A percentile compares a stretch with the other conserved stretches of the same genome.
phyloP scores from a whole-genome alignment of 352 stramenopile genomes.

The Pythium folliculosum region DNA sequence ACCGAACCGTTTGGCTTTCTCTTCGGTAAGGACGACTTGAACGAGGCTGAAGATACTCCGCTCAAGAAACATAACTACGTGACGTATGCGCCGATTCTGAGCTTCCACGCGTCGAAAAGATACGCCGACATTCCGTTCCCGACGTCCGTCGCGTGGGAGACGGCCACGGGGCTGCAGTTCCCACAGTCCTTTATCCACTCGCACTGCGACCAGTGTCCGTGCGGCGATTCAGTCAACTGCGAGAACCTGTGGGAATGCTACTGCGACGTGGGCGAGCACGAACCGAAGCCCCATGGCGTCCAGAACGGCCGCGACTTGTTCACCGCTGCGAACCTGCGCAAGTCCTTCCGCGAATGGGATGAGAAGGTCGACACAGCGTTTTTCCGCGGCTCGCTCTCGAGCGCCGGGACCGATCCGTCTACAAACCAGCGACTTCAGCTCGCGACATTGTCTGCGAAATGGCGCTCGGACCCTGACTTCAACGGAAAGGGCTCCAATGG shows the following conservation, averaged over 20 bases:
- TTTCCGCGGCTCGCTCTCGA: slow-evolving; percentile 97
- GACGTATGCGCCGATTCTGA: slow-evolving; percentile 97
- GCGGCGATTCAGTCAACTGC: slow-evolving; percentile 60
- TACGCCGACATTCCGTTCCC: slow-evolving; percentile 97
- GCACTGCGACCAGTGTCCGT: slow-evolving; percentile 78
- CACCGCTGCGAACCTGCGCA: slow-evolving; percentile 96
- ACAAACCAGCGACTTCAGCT: slow-evolving; percentile 97
- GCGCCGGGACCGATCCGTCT: slow-evolving; percentile 93
- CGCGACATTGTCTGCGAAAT: slow-evolving; percentile 90
- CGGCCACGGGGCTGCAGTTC: slow-evolving; percentile 90
- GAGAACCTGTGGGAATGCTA: slow-evolving; percentile 84
- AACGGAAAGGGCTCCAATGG: slow-evolving; percentile 74
- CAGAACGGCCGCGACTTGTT: slow-evolving; percentile 90
- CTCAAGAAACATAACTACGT: slow-evolving; percentile 89
- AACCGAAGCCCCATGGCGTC: slow-evolving; percentile 76
- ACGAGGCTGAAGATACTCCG: slow-evolving; percentile 93
- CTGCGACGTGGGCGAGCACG: slow-evolving; percentile 56
- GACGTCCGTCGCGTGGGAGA: slow-evolving; percentile 95
- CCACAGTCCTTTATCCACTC: slow-evolving; percentile 90
- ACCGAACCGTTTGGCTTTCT: slow-evolving; percentile 98
- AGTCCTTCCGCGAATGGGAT: slow-evolving; percentile 96
- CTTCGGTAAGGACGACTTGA: slow-evolving; percentile 96
- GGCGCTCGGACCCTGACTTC: slow-evolving; percentile 88
- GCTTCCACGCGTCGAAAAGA: slow-evolving; percentile 94
- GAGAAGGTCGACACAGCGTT: slow-evolving; percentile 97